A percentile compares a stretch with the other conserved stretches of the same genome.
These are phyloP conservation scores for Nicotiana tomentosiformis DNA, from an alignment of 257 asterid species.

Conservation along the genomic window DNA sequence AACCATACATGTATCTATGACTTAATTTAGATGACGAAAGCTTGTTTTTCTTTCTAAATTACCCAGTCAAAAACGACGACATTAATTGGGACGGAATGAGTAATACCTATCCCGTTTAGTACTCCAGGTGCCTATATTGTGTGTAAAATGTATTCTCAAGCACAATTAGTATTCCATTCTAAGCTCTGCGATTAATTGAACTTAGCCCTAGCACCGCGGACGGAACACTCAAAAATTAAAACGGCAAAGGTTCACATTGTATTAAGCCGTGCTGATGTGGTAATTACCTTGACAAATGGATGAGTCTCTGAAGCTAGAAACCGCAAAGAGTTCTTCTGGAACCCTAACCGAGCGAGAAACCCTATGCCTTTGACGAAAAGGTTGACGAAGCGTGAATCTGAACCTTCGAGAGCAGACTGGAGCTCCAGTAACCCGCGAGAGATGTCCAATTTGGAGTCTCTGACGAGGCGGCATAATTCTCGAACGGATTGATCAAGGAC, in stretches of 20 bases:
- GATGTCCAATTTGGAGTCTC: conserved; percentile 62
- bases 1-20: too few relatives aligned
- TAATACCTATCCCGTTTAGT: background rate
- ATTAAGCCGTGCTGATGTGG: background rate
- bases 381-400: conserved; percentile 36
- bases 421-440: conserved; percentile 67
- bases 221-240: background rate
- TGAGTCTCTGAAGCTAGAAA: conserved; percentile 53
- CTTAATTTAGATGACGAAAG: too few relatives aligned
- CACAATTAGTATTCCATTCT: background rate
- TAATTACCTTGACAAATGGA: conserved; percentile 69
- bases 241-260: background rate
- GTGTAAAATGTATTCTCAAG: background rate
- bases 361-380: conserved; percentile 66
- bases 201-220: background rate
- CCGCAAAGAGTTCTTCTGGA: conserved; percentile 42
- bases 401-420: conserved; percentile 80
- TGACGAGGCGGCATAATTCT: conserved; percentile 80
- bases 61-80: too few relatives aligned
- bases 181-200: background rate
- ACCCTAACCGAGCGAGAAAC: conserved; percentile 61
- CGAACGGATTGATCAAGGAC: conserved; percentile 79
- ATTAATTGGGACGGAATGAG: too few relatives aligned
- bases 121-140: background rate
- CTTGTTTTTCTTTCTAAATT: too few relatives aligned